phyloP scores from a whole-genome alignment of 1,284 basidiomycete species.

The Cutaneotrichosporon cyanovorans region DNA sequence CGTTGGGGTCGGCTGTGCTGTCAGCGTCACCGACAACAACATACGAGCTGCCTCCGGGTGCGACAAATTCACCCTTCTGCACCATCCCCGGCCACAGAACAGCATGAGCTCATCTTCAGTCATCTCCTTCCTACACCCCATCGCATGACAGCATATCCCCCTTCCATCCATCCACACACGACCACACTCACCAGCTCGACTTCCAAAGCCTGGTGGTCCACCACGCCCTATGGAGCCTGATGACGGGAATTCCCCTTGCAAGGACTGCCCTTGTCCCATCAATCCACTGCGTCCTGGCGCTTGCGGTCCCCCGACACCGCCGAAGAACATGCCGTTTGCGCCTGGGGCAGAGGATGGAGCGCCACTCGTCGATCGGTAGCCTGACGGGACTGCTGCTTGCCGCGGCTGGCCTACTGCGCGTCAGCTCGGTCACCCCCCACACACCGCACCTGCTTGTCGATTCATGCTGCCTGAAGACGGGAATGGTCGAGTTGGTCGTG shows the following conservation, averaged over 20 bases:
- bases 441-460: slow-evolving; percentile 13
- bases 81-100: no score
- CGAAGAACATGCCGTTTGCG: slow-evolving; percentile 37
- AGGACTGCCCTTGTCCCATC: slow-evolving; percentile 9
- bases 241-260: slow-evolving; percentile 18
- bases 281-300: slow-evolving; percentile 6
- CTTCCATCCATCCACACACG: no score
- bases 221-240: slow-evolving; percentile 19
- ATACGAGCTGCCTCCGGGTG: no score
- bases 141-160: no score
- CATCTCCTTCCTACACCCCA: no score
- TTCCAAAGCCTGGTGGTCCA: slow-evolving; percentile 39
- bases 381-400: slow-evolving; percentile 9
- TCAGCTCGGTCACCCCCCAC: background rate
- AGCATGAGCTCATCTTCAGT: no score
- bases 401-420: slow-evolving; percentile 12
- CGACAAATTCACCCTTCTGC: no score
- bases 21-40: no score
- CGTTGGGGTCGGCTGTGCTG: slow-evolving; percentile 33
- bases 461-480: slow-evolving; percentile 11
- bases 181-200: slow-evolving; percentile 16
- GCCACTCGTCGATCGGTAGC: slow-evolving; percentile 12
- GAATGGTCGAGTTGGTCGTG: background rate
- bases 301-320: slow-evolving; percentile 22
- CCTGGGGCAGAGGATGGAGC: slow-evolving; percentile 7